Evolutionary conservation across 306 rosid genomes (phyloP).

Genomic region (Carpinus fangiana): DNA sequence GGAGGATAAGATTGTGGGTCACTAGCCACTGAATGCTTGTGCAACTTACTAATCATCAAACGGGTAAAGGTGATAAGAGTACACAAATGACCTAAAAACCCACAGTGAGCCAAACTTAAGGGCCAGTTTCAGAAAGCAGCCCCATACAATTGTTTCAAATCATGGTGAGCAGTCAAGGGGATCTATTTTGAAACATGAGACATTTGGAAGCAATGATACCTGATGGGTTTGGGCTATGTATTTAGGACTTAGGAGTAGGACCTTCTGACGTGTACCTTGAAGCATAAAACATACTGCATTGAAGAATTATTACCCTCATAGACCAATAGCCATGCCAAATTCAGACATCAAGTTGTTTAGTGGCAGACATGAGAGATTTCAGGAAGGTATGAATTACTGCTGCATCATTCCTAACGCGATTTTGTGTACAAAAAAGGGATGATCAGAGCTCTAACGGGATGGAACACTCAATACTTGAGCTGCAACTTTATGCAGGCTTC

Average conservation of each 20-base stretch:
- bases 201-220: too few relatives aligned
- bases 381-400: not conserved
- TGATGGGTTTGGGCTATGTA: not conserved
- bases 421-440: not conserved
- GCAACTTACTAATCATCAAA: too few relatives aligned
- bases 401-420: not conserved
- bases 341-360: not conserved
- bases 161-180: not conserved
- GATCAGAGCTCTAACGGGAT: not conserved
- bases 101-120: not conserved
- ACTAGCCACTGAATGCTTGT: too few relatives aligned
- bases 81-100: not conserved
- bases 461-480: not conserved
- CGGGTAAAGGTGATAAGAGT: not conserved
- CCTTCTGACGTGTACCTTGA: not conserved
- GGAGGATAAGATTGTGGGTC: too few relatives aligned
- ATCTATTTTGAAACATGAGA: not conserved
- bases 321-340: not conserved
- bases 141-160: conserved; percentile 1
- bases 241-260: not conserved
- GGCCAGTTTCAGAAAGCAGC: not conserved
- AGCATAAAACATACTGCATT: not conserved
- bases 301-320: not conserved
- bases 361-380: not conserved
- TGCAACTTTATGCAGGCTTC: not conserved